Base-by-base conservation (phyloP, 1,284 basidiomycete species). In the Anthracocystis setariae region DNA sequence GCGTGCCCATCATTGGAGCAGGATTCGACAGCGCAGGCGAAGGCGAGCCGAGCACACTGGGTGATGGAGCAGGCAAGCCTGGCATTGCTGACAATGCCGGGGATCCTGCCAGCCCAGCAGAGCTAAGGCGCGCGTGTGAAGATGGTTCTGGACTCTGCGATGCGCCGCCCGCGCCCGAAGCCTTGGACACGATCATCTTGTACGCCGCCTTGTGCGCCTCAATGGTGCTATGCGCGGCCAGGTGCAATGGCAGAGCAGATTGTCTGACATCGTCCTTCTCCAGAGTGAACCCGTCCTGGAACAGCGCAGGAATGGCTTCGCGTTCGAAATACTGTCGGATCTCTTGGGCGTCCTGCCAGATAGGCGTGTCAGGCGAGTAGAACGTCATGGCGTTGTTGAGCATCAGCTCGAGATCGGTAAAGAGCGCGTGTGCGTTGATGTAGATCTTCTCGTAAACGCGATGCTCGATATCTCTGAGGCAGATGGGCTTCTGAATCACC, bases 201-300 rank as follows among this genome's bases (percentile, higher is more conserved):
- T 68, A 75, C 3, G 73, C 73, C 2, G 49, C 44, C 53, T 68
- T 72, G 47, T 75, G 73, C 8, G 73, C 69, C 40, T 68, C 65
- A 25, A 75, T 75, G n/a, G 73, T 73, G 39, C 70, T 73, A 44
- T 75, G 73, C 27, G 73, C 73, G 18, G 73, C 73, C 25, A 76
- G 44, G 13, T 76, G 70, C 15, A 73, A 58, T 9, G 79, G 79
- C 24, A 80, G 50, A 12, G 76, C 81, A 17, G 79, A 76, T 49
- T 79, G 74, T 15, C 81, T 66, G 21, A 71, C 61, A 52, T 82
- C 81, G 50, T 78, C 70, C 32, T 78, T 78, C 23, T 82, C 78
- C 42, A 82, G 50, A 0, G 81, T 82, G 53, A 82, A 82, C 8
- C 79, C 79, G 32, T 81, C 76, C 32, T 67, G 73, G 8, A 81